Conservation (phyloP, 2,329 filamentous ascomycete species). For the Colletotrichum simmondsii region DNA sequence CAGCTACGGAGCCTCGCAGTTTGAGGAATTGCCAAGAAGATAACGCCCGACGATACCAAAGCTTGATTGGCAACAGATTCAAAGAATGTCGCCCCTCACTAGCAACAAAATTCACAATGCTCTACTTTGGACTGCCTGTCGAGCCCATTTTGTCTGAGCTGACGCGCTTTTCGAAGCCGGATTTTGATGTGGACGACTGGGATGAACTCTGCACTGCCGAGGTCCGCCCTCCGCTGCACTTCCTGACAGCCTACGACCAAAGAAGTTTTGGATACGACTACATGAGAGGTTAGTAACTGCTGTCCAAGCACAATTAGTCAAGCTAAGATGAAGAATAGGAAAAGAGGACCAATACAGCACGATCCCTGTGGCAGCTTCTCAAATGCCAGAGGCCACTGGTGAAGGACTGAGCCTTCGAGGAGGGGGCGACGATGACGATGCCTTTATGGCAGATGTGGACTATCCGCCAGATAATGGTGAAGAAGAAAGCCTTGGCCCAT, state of each 20-base stretch:
- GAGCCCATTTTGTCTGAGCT: conserved; percentile 46
- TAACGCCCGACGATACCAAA: conserved; percentile 43
- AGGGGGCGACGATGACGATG: conserved; percentile 7
- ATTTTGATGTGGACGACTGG: conserved; percentile 37
- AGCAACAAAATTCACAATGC: conserved; percentile 55
- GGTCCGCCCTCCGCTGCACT: conserved; percentile 44
- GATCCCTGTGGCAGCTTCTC: conserved; percentile 21
- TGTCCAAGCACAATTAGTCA: not conserved
- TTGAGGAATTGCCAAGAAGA: conserved; percentile 45
- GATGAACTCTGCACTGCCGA: conserved; percentile 36
- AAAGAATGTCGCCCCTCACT: conserved; percentile 41
- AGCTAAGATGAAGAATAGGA: conserved; percentile 25
- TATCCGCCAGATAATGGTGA: not conserved
- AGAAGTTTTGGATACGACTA: conserved; percentile 44
- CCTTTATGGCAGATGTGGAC: not conserved
- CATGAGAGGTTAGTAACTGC: conserved; percentile 19
- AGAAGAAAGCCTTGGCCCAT: not conserved
- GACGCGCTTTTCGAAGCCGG: conserved; percentile 37
- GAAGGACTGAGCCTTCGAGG: conserved; percentile 21
- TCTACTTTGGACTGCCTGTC: conserved; percentile 59
- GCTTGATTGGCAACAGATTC: conserved; percentile 45
- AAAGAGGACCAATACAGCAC: conserved; percentile 22
- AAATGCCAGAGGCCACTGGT: not conserved
- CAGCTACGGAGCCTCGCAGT: conserved; percentile 39
- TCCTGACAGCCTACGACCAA: conserved; percentile 43